Evolutionary conservation across 352 stramenopile species (phyloP).

Genomic region (Globisporangium radiosum): DNA sequence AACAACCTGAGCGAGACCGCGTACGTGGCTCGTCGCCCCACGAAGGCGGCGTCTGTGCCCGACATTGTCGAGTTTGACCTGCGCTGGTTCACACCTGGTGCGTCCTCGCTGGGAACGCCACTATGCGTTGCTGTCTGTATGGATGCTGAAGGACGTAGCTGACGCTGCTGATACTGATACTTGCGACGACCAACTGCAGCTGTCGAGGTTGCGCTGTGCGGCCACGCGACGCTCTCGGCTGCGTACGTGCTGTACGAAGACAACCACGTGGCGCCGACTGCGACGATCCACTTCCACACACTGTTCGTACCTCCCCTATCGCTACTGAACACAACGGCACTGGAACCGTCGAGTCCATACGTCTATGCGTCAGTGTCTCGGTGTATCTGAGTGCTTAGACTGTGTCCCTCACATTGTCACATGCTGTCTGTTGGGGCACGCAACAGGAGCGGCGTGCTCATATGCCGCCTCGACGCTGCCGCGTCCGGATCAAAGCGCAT

Average conservation of each 20-base stretch:
- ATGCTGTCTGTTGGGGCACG: neutral
- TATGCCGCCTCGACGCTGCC: slow-evolving; percentile 22
- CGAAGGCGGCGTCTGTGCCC: no score
- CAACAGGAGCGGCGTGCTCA: slow-evolving; percentile 38
- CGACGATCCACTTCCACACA: slow-evolving; percentile 70
- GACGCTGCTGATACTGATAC: no score
- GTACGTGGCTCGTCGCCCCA: slow-evolving; percentile 51
- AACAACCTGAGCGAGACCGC: slow-evolving; percentile 93
- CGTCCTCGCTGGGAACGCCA: neutral
- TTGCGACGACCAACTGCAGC: slow-evolving; percentile 6
- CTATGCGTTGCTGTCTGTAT: no score
- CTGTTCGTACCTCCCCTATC: slow-evolving; percentile 16
- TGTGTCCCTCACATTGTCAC: neutral
- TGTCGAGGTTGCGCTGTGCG: slow-evolving; percentile 85
- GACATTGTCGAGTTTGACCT: slow-evolving; percentile 35
- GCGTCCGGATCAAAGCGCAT: slow-evolving; percentile 26
- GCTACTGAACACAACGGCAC: no score
- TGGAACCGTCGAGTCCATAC: no score
- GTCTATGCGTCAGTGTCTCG: no score
- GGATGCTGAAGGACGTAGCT: no score
- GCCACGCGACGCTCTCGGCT: slow-evolving; percentile 87
- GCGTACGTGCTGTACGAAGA: slow-evolving; percentile 73
- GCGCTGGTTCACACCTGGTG: slow-evolving; percentile 62
- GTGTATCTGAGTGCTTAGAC: no score
- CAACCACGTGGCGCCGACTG: slow-evolving; percentile 20